These are phyloP conservation scores for Leccinellum rugosiceps DNA, from an alignment of 768 basidiomycete genomes.

Conservation along the genomic window DNA sequence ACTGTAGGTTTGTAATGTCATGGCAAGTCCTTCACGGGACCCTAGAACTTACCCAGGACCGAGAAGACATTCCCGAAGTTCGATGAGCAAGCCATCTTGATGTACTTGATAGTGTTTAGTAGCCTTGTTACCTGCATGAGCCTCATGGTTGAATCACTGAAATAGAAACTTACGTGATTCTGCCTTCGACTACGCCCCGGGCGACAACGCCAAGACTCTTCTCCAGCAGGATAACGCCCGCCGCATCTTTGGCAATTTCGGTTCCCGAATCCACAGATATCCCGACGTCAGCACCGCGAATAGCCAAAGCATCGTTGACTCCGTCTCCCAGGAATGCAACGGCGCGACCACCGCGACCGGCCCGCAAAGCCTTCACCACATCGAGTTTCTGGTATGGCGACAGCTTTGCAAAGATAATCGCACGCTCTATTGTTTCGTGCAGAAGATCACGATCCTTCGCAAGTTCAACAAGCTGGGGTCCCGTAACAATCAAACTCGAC, in stretches of 20 bases:
- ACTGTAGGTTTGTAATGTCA: constrained; percentile 15
- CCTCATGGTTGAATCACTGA: neutral
- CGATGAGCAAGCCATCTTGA: constrained; percentile 37
- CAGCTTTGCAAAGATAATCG: constrained; percentile 31
- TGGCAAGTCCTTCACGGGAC: neutral
- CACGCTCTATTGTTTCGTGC: constrained; percentile 29
- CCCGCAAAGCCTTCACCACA: constrained; percentile 30
- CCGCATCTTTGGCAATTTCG: constrained; percentile 38
- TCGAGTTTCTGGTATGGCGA: constrained; percentile 34
- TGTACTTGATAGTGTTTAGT: constrained; percentile 36
- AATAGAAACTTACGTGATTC: constrained; percentile 28
- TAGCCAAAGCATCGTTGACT: constrained; percentile 31
- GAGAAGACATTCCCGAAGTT: constrained; percentile 36
- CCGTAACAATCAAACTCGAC: constrained; percentile 26
- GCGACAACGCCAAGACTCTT: constrained; percentile 34
- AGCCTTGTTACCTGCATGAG: constrained; percentile 26
- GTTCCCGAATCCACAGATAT: constrained; percentile 34
- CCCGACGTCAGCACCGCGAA: constrained; percentile 31
- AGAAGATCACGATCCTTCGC: constrained; percentile 26
- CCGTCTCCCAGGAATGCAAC: constrained; percentile 32
- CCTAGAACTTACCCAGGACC: constrained; percentile 23
- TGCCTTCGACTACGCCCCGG: constrained; percentile 32
- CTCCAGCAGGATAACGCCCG: constrained; percentile 35
- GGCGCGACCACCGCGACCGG: constrained; percentile 25
- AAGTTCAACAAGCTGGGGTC: constrained; percentile 27